phyloP scores from a whole-genome alignment of 2,329 filamentous ascomycete species.

The Reticulascus tulasneorum region DNA sequence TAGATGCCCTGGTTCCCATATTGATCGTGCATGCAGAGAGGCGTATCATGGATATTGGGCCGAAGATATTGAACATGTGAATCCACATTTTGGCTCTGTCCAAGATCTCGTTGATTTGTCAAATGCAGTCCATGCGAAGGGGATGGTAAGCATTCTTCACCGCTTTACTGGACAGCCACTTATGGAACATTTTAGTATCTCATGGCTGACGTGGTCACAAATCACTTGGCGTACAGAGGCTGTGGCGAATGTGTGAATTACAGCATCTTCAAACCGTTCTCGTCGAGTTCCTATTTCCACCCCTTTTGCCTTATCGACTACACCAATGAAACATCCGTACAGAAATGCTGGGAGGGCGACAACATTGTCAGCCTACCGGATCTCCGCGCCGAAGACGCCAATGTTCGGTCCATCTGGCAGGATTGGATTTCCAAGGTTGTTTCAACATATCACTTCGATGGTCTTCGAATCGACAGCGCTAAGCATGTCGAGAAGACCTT shows the following conservation, averaged over 20 bases:
- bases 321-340: constrained; percentile 40
- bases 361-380: constrained; percentile 59
- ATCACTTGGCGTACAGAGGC: constrained; percentile 43
- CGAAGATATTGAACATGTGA: constrained; percentile 46
- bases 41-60: constrained; percentile 55
- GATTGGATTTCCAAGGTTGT: constrained; percentile 58
- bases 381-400: constrained; percentile 48
- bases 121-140: constrained; percentile 43
- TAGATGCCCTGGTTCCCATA: too few relatives aligned
- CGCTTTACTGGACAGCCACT: neutral
- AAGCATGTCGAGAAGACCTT: constrained; percentile 59
- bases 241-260: constrained; percentile 44
- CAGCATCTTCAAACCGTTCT: constrained; percentile 35
- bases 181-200: constrained; percentile 41
- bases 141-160: constrained; percentile 37
- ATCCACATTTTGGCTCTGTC: constrained; percentile 54
- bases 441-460: constrained; percentile 57
- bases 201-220: constrained; percentile 60
- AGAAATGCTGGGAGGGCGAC: constrained; percentile 42
- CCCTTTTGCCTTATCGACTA: constrained; percentile 55
- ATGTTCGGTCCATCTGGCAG: constrained; percentile 47
- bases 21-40: too few relatives aligned
- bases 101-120: constrained; percentile 56
- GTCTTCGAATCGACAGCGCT: constrained; percentile 57
- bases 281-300: constrained; percentile 57